Evolutionary conservation across 163 green algal genomes (phyloP), one percentile per base, ranked within the genome.

Genomic region (Scenedesmus sp.): DNA sequence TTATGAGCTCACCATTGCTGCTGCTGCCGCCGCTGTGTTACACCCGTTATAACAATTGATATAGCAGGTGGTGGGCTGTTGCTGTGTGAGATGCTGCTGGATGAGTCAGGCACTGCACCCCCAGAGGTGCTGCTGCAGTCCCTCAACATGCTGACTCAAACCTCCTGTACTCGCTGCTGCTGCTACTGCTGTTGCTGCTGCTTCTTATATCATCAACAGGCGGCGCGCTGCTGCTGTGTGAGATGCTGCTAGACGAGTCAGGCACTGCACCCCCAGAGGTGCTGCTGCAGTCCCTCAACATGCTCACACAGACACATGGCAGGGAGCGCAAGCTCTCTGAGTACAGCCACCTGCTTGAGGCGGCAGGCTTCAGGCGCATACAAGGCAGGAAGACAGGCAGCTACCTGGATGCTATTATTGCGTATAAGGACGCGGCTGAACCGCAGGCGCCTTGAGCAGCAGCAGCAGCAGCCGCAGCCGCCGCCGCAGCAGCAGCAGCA

Each of bases 251-350:
- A 59, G 82, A 92, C 1, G 60, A 88, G 60, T 55, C 26, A 18
- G 89, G 89, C 60, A 89, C 81, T 8, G 56, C n/a, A 4, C 90
- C 83, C 1, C 83, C 66, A 1, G 66, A 93, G 73, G 90, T 90
- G 81, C 84, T 84, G 46, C 57, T 84, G 56, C 92, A 95, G 92
- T 88, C 86, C 18, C 92, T 95, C 77, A 95, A 95, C 92, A 95
- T 95, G 93, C 88, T 95, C 73, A 84, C 88, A 18, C 92, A 94
- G 81, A 94, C 92, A 57, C 90, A 94, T 60, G 93, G 93, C 46
- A 54, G 90, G 2, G 93, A 95, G 88, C 93, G 93, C 23, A 90
- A 56, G 55, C 46, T 90, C 6, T 76, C n/a, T 2, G 84, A 94
- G 90, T 94, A 94, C 87, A 59, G n/a, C 4, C 18, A 81, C 18